Evolutionary conservation across 2,329 filamentous ascomycete species (phyloP).

Genomic region (Fusarium devonianum): DNA sequence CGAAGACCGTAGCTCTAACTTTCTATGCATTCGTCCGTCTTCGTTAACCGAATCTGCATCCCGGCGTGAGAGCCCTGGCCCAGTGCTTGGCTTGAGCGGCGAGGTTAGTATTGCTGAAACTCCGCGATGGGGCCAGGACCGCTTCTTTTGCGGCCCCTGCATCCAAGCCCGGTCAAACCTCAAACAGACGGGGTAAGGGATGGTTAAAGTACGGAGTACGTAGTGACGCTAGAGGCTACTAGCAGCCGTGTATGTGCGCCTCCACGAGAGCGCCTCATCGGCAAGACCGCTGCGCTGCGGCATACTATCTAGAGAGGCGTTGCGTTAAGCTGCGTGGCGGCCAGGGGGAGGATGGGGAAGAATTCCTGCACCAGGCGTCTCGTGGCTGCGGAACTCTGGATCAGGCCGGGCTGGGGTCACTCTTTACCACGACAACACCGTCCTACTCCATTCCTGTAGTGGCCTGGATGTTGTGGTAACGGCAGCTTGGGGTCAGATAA

Average conservation of each 20-base stretch:
- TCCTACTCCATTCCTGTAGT: constrained; percentile 29
- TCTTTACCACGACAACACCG: constrained; percentile 8
- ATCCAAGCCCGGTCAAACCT: constrained; percentile 33
- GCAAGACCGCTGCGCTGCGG: neutral
- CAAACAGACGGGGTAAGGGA: constrained; percentile 33
- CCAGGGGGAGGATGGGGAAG: no score
- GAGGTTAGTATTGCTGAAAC: constrained; percentile 33
- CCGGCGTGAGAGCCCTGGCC: constrained; percentile 8
- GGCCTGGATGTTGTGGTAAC: constrained; percentile 16
- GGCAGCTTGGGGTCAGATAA: constrained; percentile 26
- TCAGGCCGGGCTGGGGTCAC: constrained; percentile 12
- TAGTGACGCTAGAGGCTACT: no score
- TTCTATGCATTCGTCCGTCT: no score
- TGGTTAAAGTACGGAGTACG: neutral
- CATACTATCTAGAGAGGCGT: neutral
- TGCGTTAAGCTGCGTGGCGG: no score
- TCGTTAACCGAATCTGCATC: neutral
- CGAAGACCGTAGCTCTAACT: no score
- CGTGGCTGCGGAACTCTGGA: neutral
- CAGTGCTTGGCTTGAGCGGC: constrained; percentile 30
- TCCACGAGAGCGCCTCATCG: neutral
- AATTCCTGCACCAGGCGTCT: constrained; percentile 26
- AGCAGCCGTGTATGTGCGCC: no score
- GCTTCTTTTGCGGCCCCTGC: constrained; percentile 19
- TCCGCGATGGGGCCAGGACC: constrained; percentile 15